phyloP scores from a whole-genome alignment of 2,329 filamentous ascomycete genomes.

The Knoxdaviesia proteae region DNA sequence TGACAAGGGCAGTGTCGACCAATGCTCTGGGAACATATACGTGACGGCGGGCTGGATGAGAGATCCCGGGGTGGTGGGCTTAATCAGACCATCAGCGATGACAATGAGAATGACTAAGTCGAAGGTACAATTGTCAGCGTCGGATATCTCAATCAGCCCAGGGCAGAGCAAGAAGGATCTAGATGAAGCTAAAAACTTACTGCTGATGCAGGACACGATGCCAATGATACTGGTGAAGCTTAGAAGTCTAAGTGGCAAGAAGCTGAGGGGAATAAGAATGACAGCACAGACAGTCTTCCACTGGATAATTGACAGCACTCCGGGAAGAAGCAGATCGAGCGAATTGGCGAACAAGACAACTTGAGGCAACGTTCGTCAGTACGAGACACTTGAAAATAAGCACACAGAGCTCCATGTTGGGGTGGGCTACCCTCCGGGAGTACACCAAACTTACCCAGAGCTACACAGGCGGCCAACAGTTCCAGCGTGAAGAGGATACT shows the following conservation, averaged over 20 bases:
- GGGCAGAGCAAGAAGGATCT: background rate
- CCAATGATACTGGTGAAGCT: constrained; percentile 84
- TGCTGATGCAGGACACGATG: constrained; percentile 76
- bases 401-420: too few relatives aligned
- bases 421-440: too few relatives aligned
- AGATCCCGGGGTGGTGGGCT: constrained; percentile 60
- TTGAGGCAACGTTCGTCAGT: background rate
- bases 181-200: constrained; percentile 28
- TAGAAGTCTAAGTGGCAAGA: constrained; percentile 61
- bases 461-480: constrained; percentile 71
- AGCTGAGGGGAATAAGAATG: constrained; percentile 62
- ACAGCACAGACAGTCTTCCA: constrained; percentile 79
- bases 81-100: constrained; percentile 69
- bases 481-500: constrained; percentile 78
- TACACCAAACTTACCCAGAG: constrained; percentile 23
- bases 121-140: background rate
- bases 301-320: constrained; percentile 36
- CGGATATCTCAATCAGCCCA: too few relatives aligned
- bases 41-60: constrained; percentile 62
- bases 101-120: constrained; percentile 59
- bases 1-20: constrained; percentile 68
- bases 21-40: constrained; percentile 66
- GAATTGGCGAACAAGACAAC: constrained; percentile 90
- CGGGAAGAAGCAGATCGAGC: constrained; percentile 56
- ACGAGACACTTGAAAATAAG: background rate